Conservation (phyloP, 2,329 filamentous ascomycete genomes). For the Alternaria conjuncta region DNA sequence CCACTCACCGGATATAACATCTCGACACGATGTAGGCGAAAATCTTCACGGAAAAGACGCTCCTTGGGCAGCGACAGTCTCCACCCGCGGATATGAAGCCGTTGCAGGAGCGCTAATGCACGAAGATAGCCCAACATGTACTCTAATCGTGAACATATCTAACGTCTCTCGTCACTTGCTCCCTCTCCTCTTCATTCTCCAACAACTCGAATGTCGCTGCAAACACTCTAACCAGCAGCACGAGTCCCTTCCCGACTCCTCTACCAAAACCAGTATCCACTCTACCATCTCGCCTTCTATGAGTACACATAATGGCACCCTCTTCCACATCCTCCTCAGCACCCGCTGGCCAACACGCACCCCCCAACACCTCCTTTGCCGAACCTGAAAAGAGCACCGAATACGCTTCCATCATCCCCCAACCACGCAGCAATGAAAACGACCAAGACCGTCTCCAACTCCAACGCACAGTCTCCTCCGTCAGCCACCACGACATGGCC, state of each 20-base stretch:
- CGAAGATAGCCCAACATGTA: slow-evolving; percentile 20
- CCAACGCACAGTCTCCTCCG: slow-evolving; percentile 39
- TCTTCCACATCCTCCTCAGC: slow-evolving; percentile 27
- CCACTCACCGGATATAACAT: slow-evolving; percentile 32
- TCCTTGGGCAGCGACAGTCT: slow-evolving; percentile 23
- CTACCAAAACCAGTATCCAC: not conserved
- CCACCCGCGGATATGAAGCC: slow-evolving; percentile 21
- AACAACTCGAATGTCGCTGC: not conserved
- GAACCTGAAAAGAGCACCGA: slow-evolving; percentile 35
- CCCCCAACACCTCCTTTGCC: not conserved
- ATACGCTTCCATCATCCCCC: slow-evolving; percentile 39
- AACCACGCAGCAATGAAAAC: slow-evolving; percentile 7
- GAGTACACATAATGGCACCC: slow-evolving; percentile 37
- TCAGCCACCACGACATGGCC: slow-evolving; percentile 44
- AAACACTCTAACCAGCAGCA: not conserved
- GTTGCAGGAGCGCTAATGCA: slow-evolving; percentile 15
- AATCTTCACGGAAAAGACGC: slow-evolving; percentile 42
- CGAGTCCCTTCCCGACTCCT: not conserved
- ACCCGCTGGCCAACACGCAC: slow-evolving; percentile 15
- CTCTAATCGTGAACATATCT: slow-evolving; percentile 9
- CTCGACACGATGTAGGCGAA: slow-evolving; percentile 14
- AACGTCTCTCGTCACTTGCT: slow-evolving; percentile 11
- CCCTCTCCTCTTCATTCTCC: not conserved
- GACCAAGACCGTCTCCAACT: slow-evolving; percentile 32
- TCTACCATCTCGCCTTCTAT: slow-evolving; percentile 24